phyloP scores from a whole-genome alignment of 2,329 filamentous ascomycete species.

The Ophiostoma australiae region DNA sequence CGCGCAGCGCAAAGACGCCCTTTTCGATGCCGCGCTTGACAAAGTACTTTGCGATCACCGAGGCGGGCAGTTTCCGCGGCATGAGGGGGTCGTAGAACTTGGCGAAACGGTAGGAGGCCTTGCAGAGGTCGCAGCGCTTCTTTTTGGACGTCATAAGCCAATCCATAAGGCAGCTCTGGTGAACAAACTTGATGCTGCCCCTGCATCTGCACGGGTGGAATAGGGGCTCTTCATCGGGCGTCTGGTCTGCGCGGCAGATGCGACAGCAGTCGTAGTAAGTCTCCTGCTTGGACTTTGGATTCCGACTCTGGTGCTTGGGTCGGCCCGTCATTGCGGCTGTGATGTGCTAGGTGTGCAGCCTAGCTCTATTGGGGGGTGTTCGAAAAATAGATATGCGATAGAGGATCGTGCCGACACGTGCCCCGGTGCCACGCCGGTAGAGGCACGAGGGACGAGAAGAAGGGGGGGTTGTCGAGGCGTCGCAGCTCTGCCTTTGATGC shows the following conservation, averaged over 20 bases:
- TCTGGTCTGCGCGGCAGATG: slow-evolving; percentile 89
- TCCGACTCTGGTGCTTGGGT: background rate
- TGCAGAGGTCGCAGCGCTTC: slow-evolving; percentile 99
- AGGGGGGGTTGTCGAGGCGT: background rate
- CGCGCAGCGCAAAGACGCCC: slow-evolving; percentile 71
- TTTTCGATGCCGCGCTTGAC: slow-evolving; percentile 67
- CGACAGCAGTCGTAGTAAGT: slow-evolving; percentile 77
- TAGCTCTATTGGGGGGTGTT: background rate
- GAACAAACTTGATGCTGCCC: slow-evolving; percentile 96
- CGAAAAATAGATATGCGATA: background rate
- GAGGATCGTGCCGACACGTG: background rate
- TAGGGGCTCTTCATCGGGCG: slow-evolving; percentile 65
- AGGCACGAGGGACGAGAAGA: background rate
- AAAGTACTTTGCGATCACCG: slow-evolving; percentile 76
- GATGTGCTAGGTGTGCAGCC: background rate
- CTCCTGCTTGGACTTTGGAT: background rate
- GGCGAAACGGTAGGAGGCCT: slow-evolving; percentile 95
- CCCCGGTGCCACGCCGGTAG: background rate
- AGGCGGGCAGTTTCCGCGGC: slow-evolving; percentile 74
- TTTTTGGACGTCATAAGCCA: slow-evolving; percentile 99
- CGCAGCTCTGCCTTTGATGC: background rate
- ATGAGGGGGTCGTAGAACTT: slow-evolving; percentile 95
- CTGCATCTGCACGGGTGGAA: slow-evolving; percentile 99
- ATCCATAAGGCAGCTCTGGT: slow-evolving; percentile 97
- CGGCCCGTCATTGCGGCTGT: background rate